Evolutionary conservation across 176 grass and related monocot genomes (phyloP), one percentile per base, ranked within the genome.

Genomic region (Oryza rufipogon): DNA sequence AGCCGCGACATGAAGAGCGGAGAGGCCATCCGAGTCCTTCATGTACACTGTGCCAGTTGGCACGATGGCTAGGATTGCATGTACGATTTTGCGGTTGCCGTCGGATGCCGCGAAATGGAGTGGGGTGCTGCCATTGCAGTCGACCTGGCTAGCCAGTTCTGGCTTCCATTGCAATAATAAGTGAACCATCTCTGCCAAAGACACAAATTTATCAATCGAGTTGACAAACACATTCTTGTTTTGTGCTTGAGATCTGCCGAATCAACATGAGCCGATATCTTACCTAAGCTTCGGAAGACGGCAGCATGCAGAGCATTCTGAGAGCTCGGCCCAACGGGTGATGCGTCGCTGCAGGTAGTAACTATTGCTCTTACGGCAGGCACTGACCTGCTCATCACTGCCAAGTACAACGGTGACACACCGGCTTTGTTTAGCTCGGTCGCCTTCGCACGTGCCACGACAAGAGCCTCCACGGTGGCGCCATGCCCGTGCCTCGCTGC

Each of bases 221-320:
- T 52, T 52, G 49, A 52, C 0, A 0, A 7, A 52, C 15, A 0
- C 49, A 17, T 16, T 52, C 4, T 8, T 8, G 7, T 17, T 52
- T 17, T 52, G 5, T 17, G 49, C 49, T 17, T 17, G 1, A 17
- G 0, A 52, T 3, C 4, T 7, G 1, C 4, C 0, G 14, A 52
- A 16, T 41, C 39, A 16, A 52, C 49, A 17, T 36, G 4, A 17
- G 49, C 15, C 0, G 15, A 52, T 14, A 52, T 52, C 49, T 3
- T 6, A 56, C 52, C 52, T 56, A 17, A 56, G 52, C 44, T 61
- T 4, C 26, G 41, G 63, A 88, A 38, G 20, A 89, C 87, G 44
- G 81, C 74, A 0, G 87, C 87, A 46, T 89, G 87, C 4, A 89
- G 73, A 48, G 87, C 87, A 1, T 67, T 84, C 44, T 78, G 87